Percentiles rank a stretch among this genome's conserved stretches.
Conservation (phyloP, 306 rosid genomes). For the Gillenia trifoliata region DNA sequence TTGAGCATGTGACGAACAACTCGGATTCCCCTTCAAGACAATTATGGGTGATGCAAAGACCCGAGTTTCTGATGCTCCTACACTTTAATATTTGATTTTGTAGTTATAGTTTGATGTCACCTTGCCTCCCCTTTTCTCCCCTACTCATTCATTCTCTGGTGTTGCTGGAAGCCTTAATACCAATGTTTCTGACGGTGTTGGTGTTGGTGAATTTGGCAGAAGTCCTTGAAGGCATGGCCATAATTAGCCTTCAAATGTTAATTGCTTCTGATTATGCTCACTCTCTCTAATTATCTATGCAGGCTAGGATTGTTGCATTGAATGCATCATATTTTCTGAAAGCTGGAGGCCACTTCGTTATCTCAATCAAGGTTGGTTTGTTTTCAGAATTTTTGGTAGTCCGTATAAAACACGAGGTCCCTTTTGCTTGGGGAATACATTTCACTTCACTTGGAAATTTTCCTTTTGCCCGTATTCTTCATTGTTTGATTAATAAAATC, state of each 20-base stretch:
- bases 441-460: not conserved
- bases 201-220: not conserved
- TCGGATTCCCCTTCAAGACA: not conserved
- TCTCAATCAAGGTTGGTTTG: constrained; percentile 87
- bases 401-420: not conserved
- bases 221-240: not conserved
- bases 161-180: not conserved
- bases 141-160: not conserved
- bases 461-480: not conserved
- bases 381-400: not conserved
- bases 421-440: not conserved
- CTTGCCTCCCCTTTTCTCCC: not conserved
- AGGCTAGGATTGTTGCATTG: constrained; percentile 93
- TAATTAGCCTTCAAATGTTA: not conserved
- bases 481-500: not conserved
- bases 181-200: not conserved
- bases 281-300: constrained; percentile 13
- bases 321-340: constrained; percentile 89
- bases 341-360: constrained; percentile 85
- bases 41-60: not conserved
- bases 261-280: not conserved
- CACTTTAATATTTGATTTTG: not conserved
- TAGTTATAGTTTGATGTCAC: not conserved
- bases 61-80: not conserved
- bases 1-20: not conserved